Base-by-base conservation (phyloP, 176 grass and related monocot species). In the Oryza glaberrima region DNA sequence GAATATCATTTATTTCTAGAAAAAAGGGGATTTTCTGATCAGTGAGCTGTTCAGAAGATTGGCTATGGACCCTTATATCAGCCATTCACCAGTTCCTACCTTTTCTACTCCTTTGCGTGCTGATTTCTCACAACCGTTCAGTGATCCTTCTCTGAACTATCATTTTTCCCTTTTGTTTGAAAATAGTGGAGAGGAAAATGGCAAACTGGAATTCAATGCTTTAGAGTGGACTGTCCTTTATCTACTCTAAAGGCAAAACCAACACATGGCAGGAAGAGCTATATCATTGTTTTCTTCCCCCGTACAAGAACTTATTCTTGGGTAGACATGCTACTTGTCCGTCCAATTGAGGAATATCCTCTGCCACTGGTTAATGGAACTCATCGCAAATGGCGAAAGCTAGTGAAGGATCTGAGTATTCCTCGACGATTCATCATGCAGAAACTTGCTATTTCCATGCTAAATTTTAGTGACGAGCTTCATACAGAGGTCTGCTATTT, bases 121-220 rank as follows among this genome's bases (percentile, higher is more conserved):
- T 32, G 17, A 61, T 43, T 14, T 0, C 78, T 61, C 15, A 52
- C 13, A 20, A 20, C 40, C 28, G 10, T 80, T 73, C 49, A 70
- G 66, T 77, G 32, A n/a, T 45, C 81, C 40, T 45, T 69, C 63
- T 52, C 30, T 83, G 67, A 56, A 43, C 75, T 69, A 11, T 60
- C 23, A 30, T 76, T 45, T 78, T 67, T 67, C 30, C 41, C 70
- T 77, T 85, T 85, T 41, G 36, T 84, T 80, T 93, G 73, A 86
- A 75, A 89, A 76, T 81, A 99, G 96, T 96, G 96, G 96, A 96
- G 96, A 84, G 96, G 93, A 64, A 96, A 99, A 83, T 99, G 96
- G 96, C 96, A 96, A 93, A 92, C 91, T 79, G 94, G 94, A 80
- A 99, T 99, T 87, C 88, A 36, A 69, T 99, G 96, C 85, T 91